Percentiles rank a stretch among this genome's conserved stretches.
Evolutionary conservation across 108 stramenopile genomes (phyloP).

Genomic region (Fragilaria radians): DNA sequence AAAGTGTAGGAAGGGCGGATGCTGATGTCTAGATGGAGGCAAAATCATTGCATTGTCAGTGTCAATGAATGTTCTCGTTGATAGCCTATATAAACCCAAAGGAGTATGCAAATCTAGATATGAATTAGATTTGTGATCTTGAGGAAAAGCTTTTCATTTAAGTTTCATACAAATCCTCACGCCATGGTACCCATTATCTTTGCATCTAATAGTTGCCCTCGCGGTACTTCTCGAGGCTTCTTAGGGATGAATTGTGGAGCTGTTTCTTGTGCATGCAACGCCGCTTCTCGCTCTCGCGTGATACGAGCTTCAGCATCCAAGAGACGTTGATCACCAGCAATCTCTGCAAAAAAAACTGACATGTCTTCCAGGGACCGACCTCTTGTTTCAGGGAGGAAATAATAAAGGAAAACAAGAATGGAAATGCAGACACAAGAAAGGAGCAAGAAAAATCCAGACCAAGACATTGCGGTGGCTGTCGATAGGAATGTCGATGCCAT

Average conservation of each 20-base stretch:
- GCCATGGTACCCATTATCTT: constrained; percentile 5
- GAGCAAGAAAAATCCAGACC: constrained; percentile 65
- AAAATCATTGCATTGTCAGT: no score
- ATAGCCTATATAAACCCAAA: no score
- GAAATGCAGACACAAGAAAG: constrained; percentile 46
- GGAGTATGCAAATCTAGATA: no score
- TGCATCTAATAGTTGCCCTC: constrained; percentile 3
- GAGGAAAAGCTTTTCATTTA: neutral
- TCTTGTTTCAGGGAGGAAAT: constrained; percentile 78
- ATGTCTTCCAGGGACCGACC: constrained; percentile 78
- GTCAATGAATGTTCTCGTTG: no score
- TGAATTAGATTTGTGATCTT: neutral
- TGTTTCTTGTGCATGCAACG: neutral
- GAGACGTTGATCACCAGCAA: constrained; percentile 59
- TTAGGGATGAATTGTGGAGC: constrained; percentile 1
- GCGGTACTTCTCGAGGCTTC: constrained; percentile 4
- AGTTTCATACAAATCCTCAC: neutral
- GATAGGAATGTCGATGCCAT: constrained; percentile 81
- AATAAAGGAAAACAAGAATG: constrained; percentile 48
- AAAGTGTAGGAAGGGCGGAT: no score
- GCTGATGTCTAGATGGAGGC: no score
- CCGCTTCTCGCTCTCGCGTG: constrained; percentile 10
- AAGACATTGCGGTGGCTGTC: constrained; percentile 56
- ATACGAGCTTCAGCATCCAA: constrained; percentile 60
- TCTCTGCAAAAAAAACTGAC: constrained; percentile 80